Conservation (phyloP, 331 rosid species). For the Prunus yedoensis region DNA sequence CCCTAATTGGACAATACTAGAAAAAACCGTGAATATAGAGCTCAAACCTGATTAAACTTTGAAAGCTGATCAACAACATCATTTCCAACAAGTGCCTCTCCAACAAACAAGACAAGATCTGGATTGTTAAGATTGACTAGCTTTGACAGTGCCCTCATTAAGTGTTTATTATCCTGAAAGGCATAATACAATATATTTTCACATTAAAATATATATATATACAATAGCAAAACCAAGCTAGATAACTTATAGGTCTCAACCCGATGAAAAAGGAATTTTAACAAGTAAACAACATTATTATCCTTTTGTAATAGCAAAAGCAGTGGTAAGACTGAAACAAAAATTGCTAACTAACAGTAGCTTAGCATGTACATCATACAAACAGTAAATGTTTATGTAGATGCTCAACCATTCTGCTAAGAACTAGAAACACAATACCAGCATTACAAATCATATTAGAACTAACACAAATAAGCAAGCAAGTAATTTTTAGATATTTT, state of each 20-base stretch:
- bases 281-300: neutral
- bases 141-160: constrained; percentile 98
- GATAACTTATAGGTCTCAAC: too few species aligned
- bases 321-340: neutral
- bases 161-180: constrained; percentile 87
- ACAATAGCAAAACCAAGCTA: neutral
- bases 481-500: too few species aligned
- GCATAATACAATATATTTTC: neutral
- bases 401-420: neutral
- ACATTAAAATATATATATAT: neutral
- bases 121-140: constrained; percentile 86
- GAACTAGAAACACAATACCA: neutral
- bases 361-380: neutral
- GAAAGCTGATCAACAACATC: too few species aligned
- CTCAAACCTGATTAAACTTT: too few species aligned
- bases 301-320: neutral
- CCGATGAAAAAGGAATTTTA: neutral
- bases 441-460: too few species aligned
- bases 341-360: neutral
- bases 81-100: constrained; percentile 43
- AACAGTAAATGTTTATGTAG: neutral
- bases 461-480: too few species aligned
- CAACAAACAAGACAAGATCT: constrained; percentile 91
- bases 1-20: too few species aligned
- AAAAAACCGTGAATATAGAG: too few species aligned